Percentiles rank a stretch among this genome's conserved stretches.
Conservation (phyloP, 192 early-diverging fungal species). For the Podila verticillata region DNA sequence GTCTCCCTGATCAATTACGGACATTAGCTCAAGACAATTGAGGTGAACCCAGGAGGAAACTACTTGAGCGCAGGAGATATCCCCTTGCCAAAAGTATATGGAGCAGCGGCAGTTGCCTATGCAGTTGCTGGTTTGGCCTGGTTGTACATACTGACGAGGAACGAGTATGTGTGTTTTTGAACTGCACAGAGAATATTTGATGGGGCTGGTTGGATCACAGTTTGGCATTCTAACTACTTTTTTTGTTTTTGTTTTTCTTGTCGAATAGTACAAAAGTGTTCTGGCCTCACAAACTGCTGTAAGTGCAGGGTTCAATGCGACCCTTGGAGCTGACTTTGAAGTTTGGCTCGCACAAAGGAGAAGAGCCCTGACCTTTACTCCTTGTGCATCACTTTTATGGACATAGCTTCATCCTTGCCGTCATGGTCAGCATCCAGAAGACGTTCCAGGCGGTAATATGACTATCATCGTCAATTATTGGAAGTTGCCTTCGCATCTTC, state of each 20-base stretch:
- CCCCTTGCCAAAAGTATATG: constrained; percentile 61
- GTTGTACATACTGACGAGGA: constrained; percentile 34
- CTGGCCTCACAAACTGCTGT: constrained; percentile 63
- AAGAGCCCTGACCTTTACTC: neutral
- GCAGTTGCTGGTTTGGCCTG: constrained; percentile 46
- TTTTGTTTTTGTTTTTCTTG: neutral
- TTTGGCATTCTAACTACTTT: neutral
- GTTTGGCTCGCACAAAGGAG: too few relatives aligned
- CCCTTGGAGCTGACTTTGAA: neutral
- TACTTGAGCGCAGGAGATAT: constrained; percentile 63
- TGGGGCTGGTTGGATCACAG: neutral
- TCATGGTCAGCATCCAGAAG: constrained; percentile 62
- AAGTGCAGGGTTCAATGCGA: constrained; percentile 1
- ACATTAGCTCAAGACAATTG: constrained; percentile 52
- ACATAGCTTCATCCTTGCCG: constrained; percentile 52
- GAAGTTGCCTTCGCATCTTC: too few relatives aligned
- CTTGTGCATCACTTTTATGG: neutral
- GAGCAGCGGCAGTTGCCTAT: constrained; percentile 42
- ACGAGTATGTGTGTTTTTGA: constrained; percentile 12
- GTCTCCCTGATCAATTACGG: neutral
- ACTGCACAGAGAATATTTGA: neutral
- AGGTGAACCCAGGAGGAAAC: constrained; percentile 60
- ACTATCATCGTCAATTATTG: neutral
- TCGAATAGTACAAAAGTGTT: constrained; percentile 48
- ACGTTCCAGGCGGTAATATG: constrained; percentile 57